phyloP scores from a whole-genome alignment of 2,329 filamentous ascomycete species.

The Trichoderma brevicompactum region DNA sequence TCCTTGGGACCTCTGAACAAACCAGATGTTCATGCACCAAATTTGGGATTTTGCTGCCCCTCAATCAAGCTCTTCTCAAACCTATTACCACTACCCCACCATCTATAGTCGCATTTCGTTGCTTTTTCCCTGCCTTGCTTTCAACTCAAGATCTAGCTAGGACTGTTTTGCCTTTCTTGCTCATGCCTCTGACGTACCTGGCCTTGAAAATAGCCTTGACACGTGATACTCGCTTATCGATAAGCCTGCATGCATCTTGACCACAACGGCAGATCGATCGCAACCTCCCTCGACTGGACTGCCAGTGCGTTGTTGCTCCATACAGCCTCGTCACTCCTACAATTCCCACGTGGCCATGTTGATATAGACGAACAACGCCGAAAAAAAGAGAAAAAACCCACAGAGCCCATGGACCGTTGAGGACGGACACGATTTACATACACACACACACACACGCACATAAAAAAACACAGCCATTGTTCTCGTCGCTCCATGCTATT shows the following conservation, averaged over 20 bases:
- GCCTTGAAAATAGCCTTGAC: neutral
- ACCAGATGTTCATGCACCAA: neutral
- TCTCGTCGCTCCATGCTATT: slow-evolving; percentile 35
- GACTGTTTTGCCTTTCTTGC: neutral
- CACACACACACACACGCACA: neutral
- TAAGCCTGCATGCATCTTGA: slow-evolving; percentile 17
- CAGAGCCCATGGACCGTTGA: slow-evolving; percentile 26
- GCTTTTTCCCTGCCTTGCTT: neutral
- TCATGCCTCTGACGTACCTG: slow-evolving; percentile 6
- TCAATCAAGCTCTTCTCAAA: neutral
- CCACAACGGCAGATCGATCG: slow-evolving; percentile 14
- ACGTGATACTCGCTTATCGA: slow-evolving; percentile 28
- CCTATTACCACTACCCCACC: neutral
- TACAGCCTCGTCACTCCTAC: slow-evolving; percentile 1
- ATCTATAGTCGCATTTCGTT: neutral
- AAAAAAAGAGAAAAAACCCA: too few species aligned
- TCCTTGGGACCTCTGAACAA: neutral
- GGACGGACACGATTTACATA: neutral
- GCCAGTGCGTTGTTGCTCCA: neutral
- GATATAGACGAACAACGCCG: slow-evolving; percentile 9
- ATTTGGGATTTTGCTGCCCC: neutral
- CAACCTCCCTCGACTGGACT: slow-evolving; percentile 14
- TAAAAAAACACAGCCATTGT: neutral
- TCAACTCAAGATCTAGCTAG: neutral
- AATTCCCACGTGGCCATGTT: slow-evolving; percentile 15